phyloP scores from a whole-genome alignment of 2,329 filamentous ascomycete species.

The Didymella glomerata region DNA sequence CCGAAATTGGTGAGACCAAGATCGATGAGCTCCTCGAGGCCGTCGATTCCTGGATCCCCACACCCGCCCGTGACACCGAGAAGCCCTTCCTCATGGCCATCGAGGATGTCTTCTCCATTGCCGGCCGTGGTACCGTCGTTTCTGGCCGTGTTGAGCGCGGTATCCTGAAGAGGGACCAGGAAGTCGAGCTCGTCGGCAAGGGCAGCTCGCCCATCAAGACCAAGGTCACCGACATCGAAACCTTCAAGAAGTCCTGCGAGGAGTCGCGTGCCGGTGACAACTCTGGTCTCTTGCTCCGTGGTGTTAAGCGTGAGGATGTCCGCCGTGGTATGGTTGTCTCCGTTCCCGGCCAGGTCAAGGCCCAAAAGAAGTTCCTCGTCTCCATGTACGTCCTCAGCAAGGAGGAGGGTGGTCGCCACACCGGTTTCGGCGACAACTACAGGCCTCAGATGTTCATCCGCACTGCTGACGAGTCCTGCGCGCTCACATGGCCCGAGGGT shows the following conservation, averaged over 20 bases:
- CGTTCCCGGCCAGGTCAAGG: constrained; percentile 82
- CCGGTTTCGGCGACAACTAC: constrained; percentile 95
- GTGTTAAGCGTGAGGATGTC: constrained; percentile 94
- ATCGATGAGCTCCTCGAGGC: constrained; percentile 91
- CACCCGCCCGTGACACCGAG: constrained; percentile 89
- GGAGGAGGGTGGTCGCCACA: constrained; percentile 97
- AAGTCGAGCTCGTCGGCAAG: constrained; percentile 95
- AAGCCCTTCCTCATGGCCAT: constrained; percentile 99
- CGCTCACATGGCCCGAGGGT: constrained; percentile 86
- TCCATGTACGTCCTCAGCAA: constrained; percentile 98
- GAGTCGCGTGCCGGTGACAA: constrained; percentile 97
- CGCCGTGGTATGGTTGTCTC: constrained; percentile 93
- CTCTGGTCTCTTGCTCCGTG: constrained; percentile 94
- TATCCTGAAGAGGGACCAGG: constrained; percentile 88
- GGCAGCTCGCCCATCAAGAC: constrained; percentile 85
- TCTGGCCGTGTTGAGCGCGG: constrained; percentile 98
- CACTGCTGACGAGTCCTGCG: constrained; percentile 79
- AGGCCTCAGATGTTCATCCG: constrained; percentile 95
- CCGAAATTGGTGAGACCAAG: constrained; percentile 85
- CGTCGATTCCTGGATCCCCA: constrained; percentile 96
- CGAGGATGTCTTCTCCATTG: constrained; percentile 70
- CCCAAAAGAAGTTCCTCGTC: constrained; percentile 89
- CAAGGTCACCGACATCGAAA: constrained; percentile 99
- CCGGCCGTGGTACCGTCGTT: constrained; percentile 92
- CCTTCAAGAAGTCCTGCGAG: constrained; percentile 99